Evolutionary conservation across 768 basidiomycete genomes (phyloP).

Genomic region (Saitozyma sp.): DNA sequence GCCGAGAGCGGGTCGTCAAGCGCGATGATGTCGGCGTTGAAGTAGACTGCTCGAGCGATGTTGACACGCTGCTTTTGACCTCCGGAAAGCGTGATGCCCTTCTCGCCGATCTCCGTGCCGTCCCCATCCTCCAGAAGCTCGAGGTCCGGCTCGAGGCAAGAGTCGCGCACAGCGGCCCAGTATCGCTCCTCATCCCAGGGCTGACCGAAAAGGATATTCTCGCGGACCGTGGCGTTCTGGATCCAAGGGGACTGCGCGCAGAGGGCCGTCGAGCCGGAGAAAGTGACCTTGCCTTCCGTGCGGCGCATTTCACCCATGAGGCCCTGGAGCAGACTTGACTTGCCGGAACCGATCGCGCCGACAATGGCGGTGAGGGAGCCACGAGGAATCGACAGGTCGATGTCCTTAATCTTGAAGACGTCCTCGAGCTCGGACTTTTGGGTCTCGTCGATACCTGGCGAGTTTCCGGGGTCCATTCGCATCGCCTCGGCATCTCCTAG

Average conservation of each 20-base stretch:
- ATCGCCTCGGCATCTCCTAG: neutral
- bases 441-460: slow-evolving; percentile 17
- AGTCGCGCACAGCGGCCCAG: slow-evolving; percentile 74
- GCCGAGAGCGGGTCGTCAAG: slow-evolving; percentile 83
- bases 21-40: slow-evolving; percentile 78
- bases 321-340: slow-evolving; percentile 49
- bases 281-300: slow-evolving; percentile 65
- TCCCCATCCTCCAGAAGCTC: slow-evolving; percentile 76
- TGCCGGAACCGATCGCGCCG: slow-evolving; percentile 68
- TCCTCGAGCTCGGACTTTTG: slow-evolving; percentile 21
- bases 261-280: slow-evolving; percentile 75
- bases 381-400: slow-evolving; percentile 68
- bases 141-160: slow-evolving; percentile 77
- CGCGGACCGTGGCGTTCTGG: slow-evolving; percentile 74
- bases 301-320: slow-evolving; percentile 69
- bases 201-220: slow-evolving; percentile 85
- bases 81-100: slow-evolving; percentile 83
- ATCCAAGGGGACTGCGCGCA: slow-evolving; percentile 91
- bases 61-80: slow-evolving; percentile 76
- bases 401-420: slow-evolving; percentile 66
- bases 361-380: slow-evolving; percentile 83
- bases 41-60: slow-evolving; percentile 84
- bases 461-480: slow-evolving; percentile 11
- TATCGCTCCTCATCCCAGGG: slow-evolving; percentile 78
- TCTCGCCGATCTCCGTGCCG: slow-evolving; percentile 80